Evolutionary conservation across 2,329 filamentous ascomycete genomes (phyloP).

Genomic region (Trichoderma oligosporum): DNA sequence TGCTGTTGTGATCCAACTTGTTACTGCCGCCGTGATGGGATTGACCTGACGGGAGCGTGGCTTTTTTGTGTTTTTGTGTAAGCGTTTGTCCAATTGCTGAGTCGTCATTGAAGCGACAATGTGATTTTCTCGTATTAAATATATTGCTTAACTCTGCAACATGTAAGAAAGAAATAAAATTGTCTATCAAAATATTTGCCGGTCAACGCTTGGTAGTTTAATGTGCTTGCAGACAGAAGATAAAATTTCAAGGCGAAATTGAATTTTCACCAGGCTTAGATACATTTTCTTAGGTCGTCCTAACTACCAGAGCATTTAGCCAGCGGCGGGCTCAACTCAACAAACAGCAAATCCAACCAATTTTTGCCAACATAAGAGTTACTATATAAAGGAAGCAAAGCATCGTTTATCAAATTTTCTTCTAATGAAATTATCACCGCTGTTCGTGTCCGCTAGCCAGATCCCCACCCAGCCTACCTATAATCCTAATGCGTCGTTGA

Average conservation of each 20-base stretch:
- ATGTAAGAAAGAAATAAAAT: too few species aligned
- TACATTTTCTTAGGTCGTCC: not conserved
- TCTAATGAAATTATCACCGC: slow-evolving; percentile 4
- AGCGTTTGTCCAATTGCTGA: not conserved
- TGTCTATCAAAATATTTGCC: too few species aligned
- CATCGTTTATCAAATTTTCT: not conserved
- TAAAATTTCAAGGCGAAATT: not conserved
- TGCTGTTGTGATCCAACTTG: slow-evolving; percentile 27
- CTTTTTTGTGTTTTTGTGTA: slow-evolving; percentile 29
- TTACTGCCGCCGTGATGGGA: slow-evolving; percentile 34
- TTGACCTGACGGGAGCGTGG: slow-evolving; percentile 24
- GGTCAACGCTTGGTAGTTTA: too few species aligned
- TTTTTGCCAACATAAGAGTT: not conserved
- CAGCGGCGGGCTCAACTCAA: not conserved
- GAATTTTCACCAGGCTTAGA: not conserved
- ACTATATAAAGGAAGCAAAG: not conserved
- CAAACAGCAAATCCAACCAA: not conserved
- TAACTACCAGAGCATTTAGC: not conserved
- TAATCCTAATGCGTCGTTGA: slow-evolving; percentile 23
- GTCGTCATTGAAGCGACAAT: not conserved
- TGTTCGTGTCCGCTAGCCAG: slow-evolving; percentile 13
- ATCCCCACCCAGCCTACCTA: slow-evolving; percentile 19
- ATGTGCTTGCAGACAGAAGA: too few species aligned
- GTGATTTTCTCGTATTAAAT: too few species aligned
- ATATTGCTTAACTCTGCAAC: too few species aligned